Evolutionary conservation across 257 asterid species (phyloP), one percentile per base, ranked within the genome.

Genomic region (Lavandula angustifolia): DNA sequence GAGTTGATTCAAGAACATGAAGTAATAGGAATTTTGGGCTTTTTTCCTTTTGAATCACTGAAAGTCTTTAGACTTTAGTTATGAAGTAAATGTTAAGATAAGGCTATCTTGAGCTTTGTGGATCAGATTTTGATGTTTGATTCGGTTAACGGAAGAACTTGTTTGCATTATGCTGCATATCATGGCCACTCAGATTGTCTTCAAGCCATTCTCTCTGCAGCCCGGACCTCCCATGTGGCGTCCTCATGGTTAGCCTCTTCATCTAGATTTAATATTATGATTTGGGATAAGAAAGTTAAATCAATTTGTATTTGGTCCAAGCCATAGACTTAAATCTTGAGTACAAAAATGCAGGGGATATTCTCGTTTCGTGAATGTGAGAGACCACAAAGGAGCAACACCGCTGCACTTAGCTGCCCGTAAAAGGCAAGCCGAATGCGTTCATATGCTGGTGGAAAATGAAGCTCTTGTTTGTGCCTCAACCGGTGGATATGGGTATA

Each of bases 151-250:
- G 92, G 95, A 65, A 84, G 99, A 78, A 90, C 96, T 14, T 94
- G 99, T 64, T 79, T 94, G 81, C 99, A 94, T 79, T 84, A 89
- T 70, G 96, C 99, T 10, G 97, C 99, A 11, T 87, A 90, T 65
- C 80, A 85, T 54, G 99, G 99, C 62, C 92, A 87, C 71, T 74
- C 87, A 3, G 94, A 85, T 73, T 90, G 96, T 74, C 85, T 94
- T 37, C 73, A 79, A 60, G 72, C 68, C 44, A 90, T 90, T 79
- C 94, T 94, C 60, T 71, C 84, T 0, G 80, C 88, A 6, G 97
- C 99, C 9, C 85, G 85, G 0, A 77, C 85, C 63, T 80, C 94
- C 31, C 92, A 79, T 6, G 82, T 94, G 47, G 79, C 99, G 2
- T 79, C 78, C 60, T 90, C 95, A 41, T 94, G 99, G 99, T 92